A percentile compares a stretch with the other conserved stretches of the same genome.
These are phyloP conservation scores for Daldinia bambusicola DNA, from an alignment of 495 filamentous ascomycete species.

Conservation along the genomic window DNA sequence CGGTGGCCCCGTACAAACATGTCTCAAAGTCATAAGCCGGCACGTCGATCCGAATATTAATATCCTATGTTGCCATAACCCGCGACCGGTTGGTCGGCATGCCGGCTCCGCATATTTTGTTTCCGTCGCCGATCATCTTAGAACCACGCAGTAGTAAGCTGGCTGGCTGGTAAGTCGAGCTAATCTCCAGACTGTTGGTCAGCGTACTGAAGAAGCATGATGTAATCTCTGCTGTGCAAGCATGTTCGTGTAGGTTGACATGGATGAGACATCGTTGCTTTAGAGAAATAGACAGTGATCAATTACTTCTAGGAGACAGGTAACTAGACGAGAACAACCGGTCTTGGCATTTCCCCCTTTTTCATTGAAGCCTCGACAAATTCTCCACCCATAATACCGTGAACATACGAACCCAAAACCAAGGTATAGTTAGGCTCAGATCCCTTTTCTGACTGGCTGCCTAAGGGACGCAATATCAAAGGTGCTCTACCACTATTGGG, in stretches of 20 bases:
- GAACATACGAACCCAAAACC: background rate
- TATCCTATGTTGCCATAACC: too few species aligned
- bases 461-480: background rate
- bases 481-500: background rate
- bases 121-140: too few species aligned
- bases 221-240: background rate
- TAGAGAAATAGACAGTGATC: background rate
- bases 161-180: too few species aligned
- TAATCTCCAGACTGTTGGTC: background rate
- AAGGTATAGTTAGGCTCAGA: background rate
- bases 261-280: too few species aligned
- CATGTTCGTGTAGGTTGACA: background rate
- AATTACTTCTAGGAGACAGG: too few species aligned
- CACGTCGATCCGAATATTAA: background rate
- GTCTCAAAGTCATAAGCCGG: background rate
- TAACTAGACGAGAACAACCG: background rate
- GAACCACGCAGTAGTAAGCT: too few species aligned
- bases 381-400: background rate
- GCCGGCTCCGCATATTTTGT: too few species aligned
- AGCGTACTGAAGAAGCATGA: conserved; percentile 3
- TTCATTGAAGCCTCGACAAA: background rate
- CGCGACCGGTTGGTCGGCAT: too few species aligned
- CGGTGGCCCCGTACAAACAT: background rate
- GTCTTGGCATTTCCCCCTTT: background rate
- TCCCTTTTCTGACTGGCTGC: background rate